Base-by-base conservation (phyloP, 2,329 filamentous ascomycete genomes). In the Botrytis aclada region DNA sequence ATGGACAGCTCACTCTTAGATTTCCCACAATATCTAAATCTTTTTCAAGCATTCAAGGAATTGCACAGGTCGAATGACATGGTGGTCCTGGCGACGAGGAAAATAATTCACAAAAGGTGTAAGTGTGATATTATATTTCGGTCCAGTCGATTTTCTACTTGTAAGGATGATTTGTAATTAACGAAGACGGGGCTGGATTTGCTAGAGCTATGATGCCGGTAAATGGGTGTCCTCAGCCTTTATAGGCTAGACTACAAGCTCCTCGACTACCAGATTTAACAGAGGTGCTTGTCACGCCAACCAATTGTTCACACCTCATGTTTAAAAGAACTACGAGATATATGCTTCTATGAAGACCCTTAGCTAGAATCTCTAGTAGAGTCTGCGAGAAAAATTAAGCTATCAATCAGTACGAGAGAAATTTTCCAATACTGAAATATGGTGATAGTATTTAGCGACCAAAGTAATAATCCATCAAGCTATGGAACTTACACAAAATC, bases 21-120 rank as follows among this genome's bases (percentile, higher is more conserved):
- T 3, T 54, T 16, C 16, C 6, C 12, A 16, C 47, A n/a, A 12
- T 54, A n/a, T n/a, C n/a, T 16, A 14, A 14, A 7, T 16, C 2
- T 25, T n/a, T 54, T 25, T 16, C 25, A n/a, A 54, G 1, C 25
- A n/a, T n/a, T 54, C 14, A 2, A 16, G 12, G 22, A n/a, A 54
- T 4, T 8, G 7, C 25, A 2, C 25, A 2, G 9, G 1, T 54
- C 5, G 25, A 2, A 12, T n/a, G 12, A 16, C 2, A n/a, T n/a
- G 25, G 4, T n/a, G 10, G 3, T 54, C 47, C n/a, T n/a, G 22
- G 47, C 1, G 47, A n/a, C n/a, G 47, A 5, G 2, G 3, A n/a
- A 51, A 54, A 7, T n/a, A 3, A n/a, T 14, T 5, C 14, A 16
- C 25, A 2, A 7, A 54, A 54, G 16, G 1, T n/a, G 3, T n/a